phyloP scores from a whole-genome alignment of 139 green algal genomes.

The Eudorina sp. region DNA sequence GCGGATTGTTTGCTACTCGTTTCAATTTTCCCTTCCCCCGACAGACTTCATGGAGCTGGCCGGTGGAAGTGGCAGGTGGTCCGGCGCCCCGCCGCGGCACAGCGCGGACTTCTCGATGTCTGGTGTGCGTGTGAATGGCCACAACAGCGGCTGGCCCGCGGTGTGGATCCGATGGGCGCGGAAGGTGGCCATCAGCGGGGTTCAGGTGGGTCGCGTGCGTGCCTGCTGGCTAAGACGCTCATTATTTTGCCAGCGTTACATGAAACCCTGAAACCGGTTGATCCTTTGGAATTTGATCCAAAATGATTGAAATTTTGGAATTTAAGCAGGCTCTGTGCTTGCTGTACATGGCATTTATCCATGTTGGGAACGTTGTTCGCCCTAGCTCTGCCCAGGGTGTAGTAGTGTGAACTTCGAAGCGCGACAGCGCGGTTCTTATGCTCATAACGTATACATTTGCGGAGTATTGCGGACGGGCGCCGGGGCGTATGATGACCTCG shows the following conservation, averaged over 20 bases:
- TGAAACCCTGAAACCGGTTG: neutral
- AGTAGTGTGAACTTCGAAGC: too few relatives aligned
- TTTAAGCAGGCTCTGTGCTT: neutral
- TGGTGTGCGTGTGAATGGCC: neutral
- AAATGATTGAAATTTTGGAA: neutral
- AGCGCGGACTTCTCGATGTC: neutral
- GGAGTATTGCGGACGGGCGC: too few relatives aligned
- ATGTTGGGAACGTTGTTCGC: neutral
- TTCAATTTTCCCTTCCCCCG: neutral
- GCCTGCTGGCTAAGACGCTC: neutral
- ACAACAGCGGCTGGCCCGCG: constrained; percentile 12
- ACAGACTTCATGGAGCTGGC: constrained; percentile 4
- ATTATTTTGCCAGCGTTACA: neutral
- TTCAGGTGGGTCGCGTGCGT: neutral
- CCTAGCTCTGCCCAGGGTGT: neutral
- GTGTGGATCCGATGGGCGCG: constrained; percentile 16
- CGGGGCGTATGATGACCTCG: too few relatives aligned
- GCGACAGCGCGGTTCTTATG: too few relatives aligned
- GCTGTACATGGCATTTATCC: neutral
- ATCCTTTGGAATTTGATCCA: too few relatives aligned
- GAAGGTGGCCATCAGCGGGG: neutral
- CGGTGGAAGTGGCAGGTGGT: neutral
- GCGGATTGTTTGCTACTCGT: neutral
- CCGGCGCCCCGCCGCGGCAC: neutral
- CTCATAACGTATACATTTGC: too few relatives aligned